Base-by-base conservation (phyloP, 352 stramenopile species). In the Phytophthora sp. region DNA sequence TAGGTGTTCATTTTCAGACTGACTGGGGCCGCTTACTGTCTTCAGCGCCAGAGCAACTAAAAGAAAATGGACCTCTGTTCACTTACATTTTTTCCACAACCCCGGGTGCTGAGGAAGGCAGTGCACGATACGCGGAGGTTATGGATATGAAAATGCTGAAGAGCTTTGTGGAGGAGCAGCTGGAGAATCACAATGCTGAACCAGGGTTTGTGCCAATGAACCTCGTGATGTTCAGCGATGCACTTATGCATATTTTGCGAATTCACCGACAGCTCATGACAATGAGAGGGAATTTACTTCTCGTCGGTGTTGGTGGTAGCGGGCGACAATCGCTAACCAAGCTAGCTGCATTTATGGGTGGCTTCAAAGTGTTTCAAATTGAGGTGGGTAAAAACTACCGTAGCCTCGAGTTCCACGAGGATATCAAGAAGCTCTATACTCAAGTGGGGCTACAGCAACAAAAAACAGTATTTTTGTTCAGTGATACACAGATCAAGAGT, bases 311-410 rank as follows among this genome's bases (percentile, higher is more conserved):
- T 18, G 93, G 93, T 28, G 93, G 92, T 1, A 97, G 89, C 49
- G 93, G 93, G 4, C 65, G 93, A 2, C 93, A 98, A 62, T 97
- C 85, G 1, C 64, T 98, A 5, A 97, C 91, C 0, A 78, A 88
- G 9, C 66, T 98, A 0, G 88, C 91, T 8, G 76, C 92, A 3
- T 98, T 97, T 59, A 95, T 97, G 35, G 87, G 85, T 3, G 87
- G 87, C 11, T 95, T 95, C 50, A 92, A 93, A 37, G 59, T 96
- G 5, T 97, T 97, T 37, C 90, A 93, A 51, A 97, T 98, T 43
- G 94, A 98, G 74, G 92, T 98, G 1, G 87, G 91, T n/a, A 98
- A 98, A 70, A 96, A 97, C 30, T 98, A 98, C 49, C 79, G 93
- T 11, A 76, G 69, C 8, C 77, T 88, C 21, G 93, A 98, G 63